Base-by-base conservation (phyloP, 2,329 filamentous ascomycete species). In the Calonectria honghensis region DNA sequence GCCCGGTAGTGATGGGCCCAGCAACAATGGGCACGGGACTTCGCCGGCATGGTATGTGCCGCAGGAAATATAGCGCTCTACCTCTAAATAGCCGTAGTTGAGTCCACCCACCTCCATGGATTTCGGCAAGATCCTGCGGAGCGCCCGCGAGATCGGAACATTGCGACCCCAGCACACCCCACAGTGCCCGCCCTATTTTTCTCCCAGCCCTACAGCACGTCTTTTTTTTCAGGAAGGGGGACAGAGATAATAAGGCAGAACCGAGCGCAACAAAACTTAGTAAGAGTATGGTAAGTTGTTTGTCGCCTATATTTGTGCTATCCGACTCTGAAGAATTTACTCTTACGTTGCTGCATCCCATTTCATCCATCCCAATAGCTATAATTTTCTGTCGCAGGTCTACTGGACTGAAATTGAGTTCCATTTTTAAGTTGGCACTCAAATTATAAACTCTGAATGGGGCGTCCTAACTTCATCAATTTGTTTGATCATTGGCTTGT, bases 51-150 rank as follows among this genome's bases (percentile, higher is more conserved):
- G 35, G 11, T 14, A 54, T 20, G 32, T 13, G 18, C 37, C 20
- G 7, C 11, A 24, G n/a, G 6, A n/a, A 29, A 41, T 54, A 41
- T 20, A 54, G 35, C 45, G 45, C n/a, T 48, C n/a, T 48, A 18
- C 18, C 41, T 13, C 45, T n/a, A 39, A 24, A 32, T 3, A 35
- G 32, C 32, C n/a, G 61, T 24, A 18, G 39, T 65, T 41, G 61
- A 50, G 50, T n/a, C 61, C 29, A 65, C 61, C 54, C 61, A 20
- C 61, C 31, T 32, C 61, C 39, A 65, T 48, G 27, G 31, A 4
- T 48, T 50, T 50, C 61, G 41, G 61, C 61, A 65, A 65, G 61
- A 65, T 65, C 61, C 27, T 65, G 61, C 41, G 39, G 61, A 64
- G 39, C 45, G 27, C 29, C 32, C 37, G 20, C 27, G 37, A 48